These are phyloP conservation scores for Mesembryanthemum crystallinum DNA, from an alignment of 148 eudicot species.

Conservation along the genomic window DNA sequence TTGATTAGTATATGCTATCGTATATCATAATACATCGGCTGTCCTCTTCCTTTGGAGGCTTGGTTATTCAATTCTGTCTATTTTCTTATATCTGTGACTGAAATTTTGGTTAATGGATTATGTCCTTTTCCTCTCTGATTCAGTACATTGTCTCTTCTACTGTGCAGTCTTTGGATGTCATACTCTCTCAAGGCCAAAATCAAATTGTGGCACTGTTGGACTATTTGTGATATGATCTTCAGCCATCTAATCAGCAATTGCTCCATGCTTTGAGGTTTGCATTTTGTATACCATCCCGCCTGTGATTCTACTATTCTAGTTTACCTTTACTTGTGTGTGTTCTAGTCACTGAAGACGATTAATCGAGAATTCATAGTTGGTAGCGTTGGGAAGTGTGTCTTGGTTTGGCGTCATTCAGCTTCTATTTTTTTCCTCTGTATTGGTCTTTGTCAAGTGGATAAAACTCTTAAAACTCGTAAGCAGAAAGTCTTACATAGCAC, in stretches of 20 bases:
- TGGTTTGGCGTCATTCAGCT: not conserved
- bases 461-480: not conserved
- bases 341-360: not conserved
- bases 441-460: not conserved
- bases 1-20: too few relatives aligned
- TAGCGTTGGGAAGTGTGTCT: not conserved
- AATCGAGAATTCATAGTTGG: not conserved
- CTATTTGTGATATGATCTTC: conserved; percentile 91
- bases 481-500: not conserved
- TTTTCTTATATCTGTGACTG: too few relatives aligned
- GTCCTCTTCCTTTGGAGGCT: too few relatives aligned
- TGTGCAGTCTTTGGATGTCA: conserved; percentile 79
- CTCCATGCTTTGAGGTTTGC: conserved; percentile 70
- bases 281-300: conserved; percentile 5
- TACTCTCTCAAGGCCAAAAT: conserved; percentile 91
- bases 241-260: conserved; percentile 77
- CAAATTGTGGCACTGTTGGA: conserved; percentile 84
- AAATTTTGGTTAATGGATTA: too few relatives aligned
- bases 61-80: too few relatives aligned
- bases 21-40: too few relatives aligned
- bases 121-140: conserved; percentile 10
- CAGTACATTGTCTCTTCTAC: not conserved
- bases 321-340: not conserved
- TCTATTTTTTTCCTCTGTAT: not conserved
- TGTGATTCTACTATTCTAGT: conserved; percentile 10